Base-by-base conservation (phyloP, 2,329 filamentous ascomycete genomes). In the Fusarium oligoseptatum region DNA sequence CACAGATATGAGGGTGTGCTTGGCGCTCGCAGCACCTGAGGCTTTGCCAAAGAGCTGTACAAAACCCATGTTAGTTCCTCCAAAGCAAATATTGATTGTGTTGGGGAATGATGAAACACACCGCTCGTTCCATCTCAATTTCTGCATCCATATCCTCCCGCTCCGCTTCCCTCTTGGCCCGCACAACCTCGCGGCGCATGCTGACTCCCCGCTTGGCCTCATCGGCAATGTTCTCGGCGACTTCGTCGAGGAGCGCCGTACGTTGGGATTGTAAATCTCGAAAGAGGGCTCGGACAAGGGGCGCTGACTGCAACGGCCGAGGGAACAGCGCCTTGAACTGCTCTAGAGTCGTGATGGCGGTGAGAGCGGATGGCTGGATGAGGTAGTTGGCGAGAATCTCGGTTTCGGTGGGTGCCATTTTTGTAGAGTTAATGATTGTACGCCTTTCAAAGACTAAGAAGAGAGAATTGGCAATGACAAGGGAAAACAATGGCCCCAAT, bases 281-380 rank as follows among this genome's bases (percentile, higher is more conserved):
- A 81, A 97, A 97, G 6, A 98, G 87, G 1, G 88, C 85, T 66
- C 91, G 90, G 57, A 96, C 88, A 66, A 92, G 91, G 0, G 93
- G 89, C 56, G 92, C 92, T 27, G 88, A 85, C 68, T 92, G 92
- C 60, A 92, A 86, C 43, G 89, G 83, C 60, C 88, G 89, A 12
- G 95, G 94, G 79, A 97, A 97, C 48, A 96, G 88, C 32, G 92
- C 88, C 50, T 90, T 91, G 85, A 97, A 97, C 74, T 94, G 90
- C 67, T 91, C 87, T 56, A 95, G 88, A 9, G 94, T 92, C 76
- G 95, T 86, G 79, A 95, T 89, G 73, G 92, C 89, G 48, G 93
- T 92, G 41, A 97, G 87, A 32, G 93, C 88, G 9, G 94, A 92
- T 14, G 95, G 93, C 34, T 92, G 88, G 39, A 97, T 89, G 68